Evolutionary conservation across 768 basidiomycete species (phyloP).

Genomic region (Leccinum variicolor): DNA sequence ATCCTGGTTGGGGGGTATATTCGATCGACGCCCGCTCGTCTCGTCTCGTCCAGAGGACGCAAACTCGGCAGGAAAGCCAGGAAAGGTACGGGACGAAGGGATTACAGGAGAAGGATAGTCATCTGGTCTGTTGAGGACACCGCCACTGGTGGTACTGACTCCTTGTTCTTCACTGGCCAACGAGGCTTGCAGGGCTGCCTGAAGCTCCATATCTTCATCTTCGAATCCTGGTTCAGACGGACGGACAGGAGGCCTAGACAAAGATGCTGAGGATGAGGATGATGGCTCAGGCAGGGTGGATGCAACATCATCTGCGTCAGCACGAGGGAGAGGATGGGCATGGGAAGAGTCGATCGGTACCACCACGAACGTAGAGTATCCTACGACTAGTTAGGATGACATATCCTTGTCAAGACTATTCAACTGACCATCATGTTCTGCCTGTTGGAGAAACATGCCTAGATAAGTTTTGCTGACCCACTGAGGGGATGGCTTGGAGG

Average conservation of each 20-base stretch:
- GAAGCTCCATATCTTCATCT: slow-evolving; percentile 85
- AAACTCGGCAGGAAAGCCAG: slow-evolving; percentile 18
- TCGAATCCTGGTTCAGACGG: slow-evolving; percentile 45
- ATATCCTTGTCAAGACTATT: not conserved
- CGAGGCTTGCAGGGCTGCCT: slow-evolving; percentile 84
- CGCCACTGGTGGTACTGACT: slow-evolving; percentile 1
- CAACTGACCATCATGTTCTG: slow-evolving; percentile 74
- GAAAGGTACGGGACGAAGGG: slow-evolving; percentile 27
- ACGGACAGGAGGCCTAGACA: slow-evolving; percentile 4
- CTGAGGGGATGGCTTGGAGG: slow-evolving; percentile 64
- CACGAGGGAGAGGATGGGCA: slow-evolving; percentile 53
- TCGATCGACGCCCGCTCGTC: slow-evolving; percentile 7
- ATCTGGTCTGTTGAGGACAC: slow-evolving; percentile 10
- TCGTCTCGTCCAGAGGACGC: slow-evolving; percentile 14
- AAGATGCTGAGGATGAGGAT: slow-evolving; percentile 13
- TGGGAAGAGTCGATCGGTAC: slow-evolving; percentile 55
- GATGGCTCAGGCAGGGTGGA: slow-evolving; percentile 56
- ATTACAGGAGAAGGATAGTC: slow-evolving; percentile 21
- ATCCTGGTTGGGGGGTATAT: slow-evolving; percentile 31
- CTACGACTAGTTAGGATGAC: slow-evolving; percentile 36
- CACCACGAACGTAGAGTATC: slow-evolving; percentile 80
- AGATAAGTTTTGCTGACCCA: slow-evolving; percentile 85
- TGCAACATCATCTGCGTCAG: slow-evolving; percentile 70
- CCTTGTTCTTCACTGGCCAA: slow-evolving; percentile 35
- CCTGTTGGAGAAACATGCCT: slow-evolving; percentile 82